Conservation (phyloP, 2,329 filamentous ascomycete genomes). For the Cyphellophora attinorum region DNA sequence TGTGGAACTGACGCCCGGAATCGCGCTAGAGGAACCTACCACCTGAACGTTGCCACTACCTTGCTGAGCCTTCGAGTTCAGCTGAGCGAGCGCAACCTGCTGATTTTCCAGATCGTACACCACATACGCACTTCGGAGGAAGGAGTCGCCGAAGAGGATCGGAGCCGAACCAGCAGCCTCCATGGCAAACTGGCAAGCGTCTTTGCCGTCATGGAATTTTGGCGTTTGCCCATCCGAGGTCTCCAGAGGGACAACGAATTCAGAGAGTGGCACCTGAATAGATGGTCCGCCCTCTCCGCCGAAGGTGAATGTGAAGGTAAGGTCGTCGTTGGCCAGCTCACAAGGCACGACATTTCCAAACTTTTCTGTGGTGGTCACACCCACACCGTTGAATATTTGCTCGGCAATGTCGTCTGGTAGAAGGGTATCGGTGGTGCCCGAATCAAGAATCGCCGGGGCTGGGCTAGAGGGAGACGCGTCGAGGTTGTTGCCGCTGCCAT, state of each 20-base stretch:
- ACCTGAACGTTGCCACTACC: conserved; percentile 9
- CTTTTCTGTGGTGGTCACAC: conserved; percentile 36
- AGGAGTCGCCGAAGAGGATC: conserved; percentile 64
- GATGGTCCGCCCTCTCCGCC: conserved; percentile 29
- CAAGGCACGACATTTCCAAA: conserved; percentile 30
- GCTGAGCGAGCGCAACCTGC: conserved; percentile 60
- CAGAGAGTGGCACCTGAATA: conserved; percentile 28
- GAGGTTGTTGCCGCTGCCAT: conserved; percentile 22
- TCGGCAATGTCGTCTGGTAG: conserved; percentile 52
- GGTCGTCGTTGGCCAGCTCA: conserved; percentile 31
- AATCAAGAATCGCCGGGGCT: conserved; percentile 58
- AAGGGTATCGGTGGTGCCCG: conserved; percentile 64
- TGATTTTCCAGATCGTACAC: conserved; percentile 67
- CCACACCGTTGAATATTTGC: conserved; percentile 46
- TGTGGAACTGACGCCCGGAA: conserved; percentile 12
- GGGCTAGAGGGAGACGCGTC: conserved; percentile 25
- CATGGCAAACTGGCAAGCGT: conserved; percentile 60
- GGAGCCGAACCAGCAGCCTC: conserved; percentile 46
- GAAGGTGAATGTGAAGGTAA: conserved; percentile 42
- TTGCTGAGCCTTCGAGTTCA: conserved; percentile 27
- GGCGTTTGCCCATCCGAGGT: conserved; percentile 36
- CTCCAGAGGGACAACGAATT: conserved; percentile 53
- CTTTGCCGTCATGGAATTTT: conserved; percentile 42
- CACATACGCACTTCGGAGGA: conserved; percentile 64
- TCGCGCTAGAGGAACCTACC: conserved; percentile 9